Percentiles rank a stretch among this genome's conserved stretches.
Evolutionary conservation across 805 yeast genomes (phyloP).

Genomic region (Monosporozyma solicola): DNA sequence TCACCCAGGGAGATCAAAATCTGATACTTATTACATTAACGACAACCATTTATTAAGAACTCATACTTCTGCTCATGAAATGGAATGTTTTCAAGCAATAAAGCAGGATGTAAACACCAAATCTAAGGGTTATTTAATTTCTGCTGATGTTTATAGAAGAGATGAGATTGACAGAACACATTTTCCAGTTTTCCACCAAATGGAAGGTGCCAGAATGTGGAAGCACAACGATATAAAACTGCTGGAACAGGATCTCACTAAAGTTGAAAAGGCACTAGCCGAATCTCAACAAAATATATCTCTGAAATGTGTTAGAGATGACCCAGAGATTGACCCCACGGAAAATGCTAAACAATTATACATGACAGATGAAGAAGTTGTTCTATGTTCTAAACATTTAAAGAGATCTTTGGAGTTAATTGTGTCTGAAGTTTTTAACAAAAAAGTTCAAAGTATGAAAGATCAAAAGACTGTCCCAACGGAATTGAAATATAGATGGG

Average conservation of each 20-base stretch:
- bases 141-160: conserved; percentile 93
- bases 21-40: conserved; percentile 90
- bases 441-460: conserved; percentile 21
- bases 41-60: conserved; percentile 67
- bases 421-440: conserved; percentile 71
- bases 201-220: conserved; percentile 96
- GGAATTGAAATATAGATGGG: conserved; percentile 86
- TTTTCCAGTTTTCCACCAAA: conserved; percentile 94
- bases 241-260: conserved; percentile 49
- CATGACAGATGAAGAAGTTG: conserved; percentile 63
- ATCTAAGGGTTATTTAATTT: conserved; percentile 66
- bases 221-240: conserved; percentile 38
- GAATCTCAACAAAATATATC: conserved; percentile 11
- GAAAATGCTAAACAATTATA: conserved; percentile 74
- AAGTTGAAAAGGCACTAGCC: conserved; percentile 43
- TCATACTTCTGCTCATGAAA: conserved; percentile 96
- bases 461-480: conserved; percentile 38
- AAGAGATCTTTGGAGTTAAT: conserved; percentile 79
- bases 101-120: conserved; percentile 30
- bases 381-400: conserved; percentile 63
- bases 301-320: conserved; percentile 68
- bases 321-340: conserved; percentile 40
- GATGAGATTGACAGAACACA: conserved; percentile 95
- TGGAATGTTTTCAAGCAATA: conserved; percentile 62
- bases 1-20: conserved; percentile 87